Evolutionary conservation across 1,139 yeast species (phyloP).

Genomic region (Diutina neorugosa): DNA sequence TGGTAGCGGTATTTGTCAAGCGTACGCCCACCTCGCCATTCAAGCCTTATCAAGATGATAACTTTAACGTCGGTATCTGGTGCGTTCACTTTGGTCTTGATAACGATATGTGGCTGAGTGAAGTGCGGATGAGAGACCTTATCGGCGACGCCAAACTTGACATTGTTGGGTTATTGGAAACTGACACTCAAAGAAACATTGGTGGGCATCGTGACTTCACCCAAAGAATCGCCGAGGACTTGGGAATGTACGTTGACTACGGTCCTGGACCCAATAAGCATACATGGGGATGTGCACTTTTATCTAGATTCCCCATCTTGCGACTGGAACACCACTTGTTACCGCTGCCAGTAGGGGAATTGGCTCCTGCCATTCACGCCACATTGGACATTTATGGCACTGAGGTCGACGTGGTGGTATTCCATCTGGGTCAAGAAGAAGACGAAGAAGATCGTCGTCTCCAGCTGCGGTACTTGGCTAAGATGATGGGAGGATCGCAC

Average conservation of each 20-base stretch:
- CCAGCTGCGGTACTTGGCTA: constrained; percentile 67
- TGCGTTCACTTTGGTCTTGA: constrained; percentile 95
- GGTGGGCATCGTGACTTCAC: constrained; percentile 95
- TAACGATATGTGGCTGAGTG: constrained; percentile 97
- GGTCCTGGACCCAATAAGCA: constrained; percentile 98
- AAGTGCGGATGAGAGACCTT: constrained; percentile 75
- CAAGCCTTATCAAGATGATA: constrained; percentile 65
- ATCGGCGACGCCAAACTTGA: constrained; percentile 80
- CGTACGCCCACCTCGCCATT: constrained; percentile 51
- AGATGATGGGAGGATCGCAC: constrained; percentile 65
- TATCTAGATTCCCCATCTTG: constrained; percentile 88
- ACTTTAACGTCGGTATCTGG: constrained; percentile 95
- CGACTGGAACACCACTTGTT: constrained; percentile 81
- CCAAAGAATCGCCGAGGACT: constrained; percentile 81
- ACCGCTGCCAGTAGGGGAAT: constrained; percentile 94
- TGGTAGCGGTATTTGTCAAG: constrained; percentile 33
- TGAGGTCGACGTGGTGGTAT: constrained; percentile 80
- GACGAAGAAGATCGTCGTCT: constrained; percentile 86
- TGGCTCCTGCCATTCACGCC: constrained; percentile 97
- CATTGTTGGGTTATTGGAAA: constrained; percentile 80
- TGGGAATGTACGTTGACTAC: constrained; percentile 89
- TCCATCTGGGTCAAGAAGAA: constrained; percentile 98
- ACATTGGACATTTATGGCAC: constrained; percentile 86
- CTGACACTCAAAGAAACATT: constrained; percentile 86
- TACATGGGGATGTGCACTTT: constrained; percentile 93